phyloP scores from a whole-genome alignment of 2,329 filamentous ascomycete genomes.

The Paracoccidioides brasiliensis region DNA sequence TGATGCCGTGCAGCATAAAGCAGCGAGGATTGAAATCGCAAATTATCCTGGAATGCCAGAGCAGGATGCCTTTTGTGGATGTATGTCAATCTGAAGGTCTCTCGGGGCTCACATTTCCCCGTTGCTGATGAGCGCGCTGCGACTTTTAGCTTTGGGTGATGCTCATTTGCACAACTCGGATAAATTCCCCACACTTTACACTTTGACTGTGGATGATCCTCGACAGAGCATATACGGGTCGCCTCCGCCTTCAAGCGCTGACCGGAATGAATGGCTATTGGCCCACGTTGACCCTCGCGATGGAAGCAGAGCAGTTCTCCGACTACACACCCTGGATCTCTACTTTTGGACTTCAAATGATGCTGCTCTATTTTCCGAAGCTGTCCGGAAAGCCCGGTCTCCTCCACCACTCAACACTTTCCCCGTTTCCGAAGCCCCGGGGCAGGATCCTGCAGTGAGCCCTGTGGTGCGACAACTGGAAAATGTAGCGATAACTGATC shows the following conservation, averaged over 20 bases:
- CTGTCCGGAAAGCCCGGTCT: slow-evolving; percentile 24
- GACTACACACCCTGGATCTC: slow-evolving; percentile 47
- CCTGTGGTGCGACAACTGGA: slow-evolving; percentile 52
- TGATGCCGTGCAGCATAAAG: slow-evolving; percentile 39
- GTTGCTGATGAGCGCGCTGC: neutral
- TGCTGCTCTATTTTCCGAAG: slow-evolving; percentile 40
- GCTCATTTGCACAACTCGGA: slow-evolving; percentile 43
- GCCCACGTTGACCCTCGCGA: slow-evolving; percentile 40
- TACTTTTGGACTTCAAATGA: slow-evolving; percentile 53
- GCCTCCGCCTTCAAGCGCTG: slow-evolving; percentile 16
- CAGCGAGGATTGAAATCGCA: slow-evolving; percentile 47
- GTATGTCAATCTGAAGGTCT: slow-evolving; percentile 23
- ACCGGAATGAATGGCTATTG: slow-evolving; percentile 43
- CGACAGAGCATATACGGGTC: slow-evolving; percentile 16
- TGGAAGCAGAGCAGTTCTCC: slow-evolving; percentile 39
- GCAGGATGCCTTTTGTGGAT: slow-evolving; percentile 52
- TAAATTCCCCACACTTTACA: slow-evolving; percentile 47
- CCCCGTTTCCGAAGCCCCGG: slow-evolving; percentile 27
- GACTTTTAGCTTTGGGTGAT: slow-evolving; percentile 35
- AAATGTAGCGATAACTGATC: slow-evolving; percentile 45
- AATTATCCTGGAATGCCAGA: slow-evolving; percentile 50
- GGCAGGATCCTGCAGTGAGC: slow-evolving; percentile 36
- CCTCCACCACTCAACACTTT: slow-evolving; percentile 37
- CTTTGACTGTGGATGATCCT: slow-evolving; percentile 40
- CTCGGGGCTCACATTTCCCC: neutral